Conservation (phyloP, 495 filamentous ascomycete species). For the Aspergillus bridgeri region DNA sequence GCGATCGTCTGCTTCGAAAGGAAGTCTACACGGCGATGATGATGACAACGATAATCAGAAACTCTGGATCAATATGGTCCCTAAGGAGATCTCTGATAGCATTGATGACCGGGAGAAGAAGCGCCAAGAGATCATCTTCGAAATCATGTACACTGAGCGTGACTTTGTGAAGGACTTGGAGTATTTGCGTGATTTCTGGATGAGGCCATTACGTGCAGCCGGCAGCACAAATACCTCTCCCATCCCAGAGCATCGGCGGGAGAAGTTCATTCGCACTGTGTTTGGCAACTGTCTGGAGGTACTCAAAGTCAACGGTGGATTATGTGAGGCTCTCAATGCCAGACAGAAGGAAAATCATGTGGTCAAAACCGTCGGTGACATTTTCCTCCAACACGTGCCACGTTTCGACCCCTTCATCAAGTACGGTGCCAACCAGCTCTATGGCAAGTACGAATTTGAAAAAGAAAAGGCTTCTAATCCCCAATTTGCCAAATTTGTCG, state of each 20-base stretch:
- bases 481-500: slow-evolving; percentile 85
- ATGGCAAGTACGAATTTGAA: slow-evolving; percentile 97
- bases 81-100: slow-evolving; percentile 88
- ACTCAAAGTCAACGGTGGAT: slow-evolving; percentile 78
- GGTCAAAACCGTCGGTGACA: slow-evolving; percentile 86
- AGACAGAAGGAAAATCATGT: slow-evolving; percentile 87
- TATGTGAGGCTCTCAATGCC: slow-evolving; percentile 83
- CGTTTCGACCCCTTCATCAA: slow-evolving; percentile 94
- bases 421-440: slow-evolving; percentile 94
- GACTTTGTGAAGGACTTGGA: slow-evolving; percentile 99
- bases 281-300: slow-evolving; percentile 97
- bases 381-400: slow-evolving; percentile 88
- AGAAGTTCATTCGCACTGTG: slow-evolving; percentile 88
- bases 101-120: slow-evolving; percentile 92
- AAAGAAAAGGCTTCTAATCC: slow-evolving; percentile 87
- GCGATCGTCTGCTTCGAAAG: slow-evolving; percentile 73
- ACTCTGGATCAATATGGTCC: slow-evolving; percentile 98
- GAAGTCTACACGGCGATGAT: slow-evolving; percentile 75
- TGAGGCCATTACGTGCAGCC: slow-evolving; percentile 75
- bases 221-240: slow-evolving; percentile 68
- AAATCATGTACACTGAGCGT: slow-evolving; percentile 97
- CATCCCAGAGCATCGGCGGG: slow-evolving; percentile 82
- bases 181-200: slow-evolving; percentile 98
- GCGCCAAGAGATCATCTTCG: slow-evolving; percentile 95
- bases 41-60: slow-evolving; percentile 95